Conservation (phyloP, 148 eudicot genomes). For the Bassia scoparia region DNA sequence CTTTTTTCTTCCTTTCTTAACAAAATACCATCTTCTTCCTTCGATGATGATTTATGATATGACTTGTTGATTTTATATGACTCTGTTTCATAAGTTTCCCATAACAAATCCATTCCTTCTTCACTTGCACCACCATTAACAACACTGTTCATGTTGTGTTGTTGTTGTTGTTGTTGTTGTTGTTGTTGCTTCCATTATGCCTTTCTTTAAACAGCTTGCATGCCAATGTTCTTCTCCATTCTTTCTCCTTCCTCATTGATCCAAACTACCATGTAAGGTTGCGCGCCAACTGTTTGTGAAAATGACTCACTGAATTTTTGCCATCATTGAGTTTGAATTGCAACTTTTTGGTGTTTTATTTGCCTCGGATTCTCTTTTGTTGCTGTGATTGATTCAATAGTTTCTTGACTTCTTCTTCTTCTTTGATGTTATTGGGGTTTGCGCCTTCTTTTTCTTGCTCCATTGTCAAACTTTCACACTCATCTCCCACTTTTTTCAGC, state of each 20-base stretch:
- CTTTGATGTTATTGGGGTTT: conserved; percentile 26
- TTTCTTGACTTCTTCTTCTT: conserved; percentile 18
- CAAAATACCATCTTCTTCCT: conserved; percentile 5
- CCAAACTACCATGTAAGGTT: conserved; percentile 43
- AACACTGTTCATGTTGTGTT: too few relatives aligned
- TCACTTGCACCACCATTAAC: conserved; percentile 36
- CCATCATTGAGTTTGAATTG: background rate
- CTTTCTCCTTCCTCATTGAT: conserved; percentile 74
- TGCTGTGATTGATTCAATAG: conserved; percentile 13
- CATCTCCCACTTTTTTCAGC: conserved; percentile 28
- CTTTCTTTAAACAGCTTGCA: conserved; percentile 87
- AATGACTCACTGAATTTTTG: conserved; percentile 17
- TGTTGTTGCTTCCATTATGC: conserved; percentile 34
- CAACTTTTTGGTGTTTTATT: conserved; percentile 11
- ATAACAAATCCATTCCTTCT: conserved; percentile 86
- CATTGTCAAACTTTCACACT: conserved; percentile 35
- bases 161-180: too few relatives aligned
- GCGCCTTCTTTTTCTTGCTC: conserved; percentile 34
- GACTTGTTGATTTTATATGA: conserved; percentile 14
- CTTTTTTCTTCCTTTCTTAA: conserved; percentile 23
- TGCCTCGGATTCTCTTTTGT: conserved; percentile 27
- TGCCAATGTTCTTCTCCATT: conserved; percentile 81
- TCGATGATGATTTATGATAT: conserved; percentile 12
- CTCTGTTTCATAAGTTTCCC: conserved; percentile 76
- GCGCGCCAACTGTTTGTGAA: conserved; percentile 28